phyloP scores from a whole-genome alignment of 495 filamentous ascomycete species.

The Haplographium delicatum region DNA sequence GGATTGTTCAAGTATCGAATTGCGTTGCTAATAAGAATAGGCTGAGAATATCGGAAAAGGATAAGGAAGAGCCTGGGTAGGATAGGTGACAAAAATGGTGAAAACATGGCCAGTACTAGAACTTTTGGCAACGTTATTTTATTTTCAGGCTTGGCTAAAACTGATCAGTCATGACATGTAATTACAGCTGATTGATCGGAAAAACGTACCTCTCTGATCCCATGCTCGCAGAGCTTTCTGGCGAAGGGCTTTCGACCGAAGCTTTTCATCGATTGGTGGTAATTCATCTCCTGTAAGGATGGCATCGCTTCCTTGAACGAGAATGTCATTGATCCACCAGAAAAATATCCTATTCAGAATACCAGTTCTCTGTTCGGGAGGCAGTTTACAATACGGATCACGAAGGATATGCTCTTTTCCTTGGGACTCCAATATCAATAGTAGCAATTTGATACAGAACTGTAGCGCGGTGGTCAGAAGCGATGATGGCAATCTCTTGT shows the following conservation, averaged over 20 bases:
- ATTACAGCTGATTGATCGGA: no score
- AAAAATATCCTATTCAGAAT: conserved; percentile 41
- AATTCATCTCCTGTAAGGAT: conserved; percentile 42
- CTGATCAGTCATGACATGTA: background rate
- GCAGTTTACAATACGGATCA: background rate
- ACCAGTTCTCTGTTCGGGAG: conserved; percentile 13
- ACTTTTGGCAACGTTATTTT: conserved; percentile 40
- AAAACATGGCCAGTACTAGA: conserved; percentile 41
- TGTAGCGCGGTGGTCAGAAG: background rate
- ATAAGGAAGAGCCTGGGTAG: conserved; percentile 51
- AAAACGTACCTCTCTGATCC: conserved; percentile 23
- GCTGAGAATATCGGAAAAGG: conserved; percentile 57
- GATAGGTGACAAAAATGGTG: conserved; percentile 43
- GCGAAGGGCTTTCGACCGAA: conserved; percentile 38
- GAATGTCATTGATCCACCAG: conserved; percentile 57
- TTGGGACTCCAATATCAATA: conserved; percentile 31
- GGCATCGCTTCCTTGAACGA: conserved; percentile 43
- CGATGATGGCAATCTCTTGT: conserved; percentile 26
- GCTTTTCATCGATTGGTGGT: conserved; percentile 38
- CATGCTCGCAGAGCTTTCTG: conserved; percentile 34
- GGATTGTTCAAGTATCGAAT: conserved; percentile 41
- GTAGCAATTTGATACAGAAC: background rate
- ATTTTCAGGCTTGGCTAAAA: conserved; percentile 26
- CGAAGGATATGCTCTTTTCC: conserved; percentile 38
- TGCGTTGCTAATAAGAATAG: conserved; percentile 51